Evolutionary conservation across 192 early-diverging fungal species (phyloP).

Genomic region (Endogone sp.): DNA sequence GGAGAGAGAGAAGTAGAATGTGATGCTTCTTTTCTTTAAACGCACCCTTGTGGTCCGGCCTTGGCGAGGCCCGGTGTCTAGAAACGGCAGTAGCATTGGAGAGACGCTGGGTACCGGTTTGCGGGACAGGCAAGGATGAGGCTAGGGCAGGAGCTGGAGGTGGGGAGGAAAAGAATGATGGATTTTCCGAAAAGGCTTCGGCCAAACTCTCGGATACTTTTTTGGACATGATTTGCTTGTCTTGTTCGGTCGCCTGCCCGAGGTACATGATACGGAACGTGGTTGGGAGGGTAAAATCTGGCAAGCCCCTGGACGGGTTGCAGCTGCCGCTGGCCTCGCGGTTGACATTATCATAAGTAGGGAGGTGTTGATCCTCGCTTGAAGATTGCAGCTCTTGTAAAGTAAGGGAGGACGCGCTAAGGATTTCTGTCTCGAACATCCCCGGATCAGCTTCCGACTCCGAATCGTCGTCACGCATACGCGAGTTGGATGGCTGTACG

Average conservation of each 20-base stretch:
- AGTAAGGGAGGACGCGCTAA: background rate
- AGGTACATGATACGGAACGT: conserved; percentile 23
- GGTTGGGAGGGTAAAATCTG: conserved; percentile 9
- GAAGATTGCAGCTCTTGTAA: background rate
- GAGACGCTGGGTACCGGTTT: no score
- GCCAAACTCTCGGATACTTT: conserved; percentile 21
- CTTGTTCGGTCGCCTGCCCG: conserved; percentile 12
- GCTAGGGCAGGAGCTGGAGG: background rate
- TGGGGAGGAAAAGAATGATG: background rate
- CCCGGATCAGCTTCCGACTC: background rate
- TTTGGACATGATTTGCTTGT: conserved; percentile 18
- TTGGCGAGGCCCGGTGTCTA: no score
- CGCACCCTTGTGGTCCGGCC: no score
- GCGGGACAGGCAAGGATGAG: background rate
- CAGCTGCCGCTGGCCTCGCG: background rate
- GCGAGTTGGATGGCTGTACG: background rate
- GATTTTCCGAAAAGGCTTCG: background rate
- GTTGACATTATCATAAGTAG: background rate
- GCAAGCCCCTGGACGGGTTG: conserved; percentile 3
- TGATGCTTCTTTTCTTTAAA: conserved; percentile 25
- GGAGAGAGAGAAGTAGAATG: conserved; percentile 4
- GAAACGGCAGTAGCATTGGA: no score
- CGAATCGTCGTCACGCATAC: background rate
- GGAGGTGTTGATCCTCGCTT: no score
- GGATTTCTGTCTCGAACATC: background rate